A percentile compares a stretch with the other conserved stretches of the same genome.
Evolutionary conservation across 305 asterid species (phyloP).

Genomic region (Fraxinus floribunda): DNA sequence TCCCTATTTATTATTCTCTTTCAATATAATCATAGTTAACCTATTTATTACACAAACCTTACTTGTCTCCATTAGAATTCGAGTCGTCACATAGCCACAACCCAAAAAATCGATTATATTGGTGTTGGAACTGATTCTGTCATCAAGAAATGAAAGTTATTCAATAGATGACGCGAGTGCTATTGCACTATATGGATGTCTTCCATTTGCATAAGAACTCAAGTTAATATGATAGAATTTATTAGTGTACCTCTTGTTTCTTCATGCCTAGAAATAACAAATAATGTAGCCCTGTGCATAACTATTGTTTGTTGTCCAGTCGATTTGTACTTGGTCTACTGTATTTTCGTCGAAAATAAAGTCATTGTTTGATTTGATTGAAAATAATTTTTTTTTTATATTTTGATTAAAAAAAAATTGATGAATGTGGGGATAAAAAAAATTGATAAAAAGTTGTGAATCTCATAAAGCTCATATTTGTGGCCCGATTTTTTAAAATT

Average conservation of each 20-base stretch:
- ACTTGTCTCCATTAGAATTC: background rate
- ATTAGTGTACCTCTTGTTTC: background rate
- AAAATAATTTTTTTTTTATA: too few relatives aligned
- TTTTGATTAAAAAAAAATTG: too few relatives aligned
- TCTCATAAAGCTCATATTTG: background rate
- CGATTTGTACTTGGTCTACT: background rate
- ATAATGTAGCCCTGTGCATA: background rate
- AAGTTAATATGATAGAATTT: too few relatives aligned
- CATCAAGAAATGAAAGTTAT: background rate
- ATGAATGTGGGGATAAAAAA: too few relatives aligned
- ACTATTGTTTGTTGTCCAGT: background rate
- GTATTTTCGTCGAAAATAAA: background rate
- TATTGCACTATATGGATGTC: background rate
- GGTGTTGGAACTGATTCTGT: background rate
- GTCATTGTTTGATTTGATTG: too few relatives aligned
- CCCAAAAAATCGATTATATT: background rate
- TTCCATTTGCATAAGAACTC: background rate
- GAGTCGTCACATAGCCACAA: background rate
- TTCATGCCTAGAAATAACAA: background rate
- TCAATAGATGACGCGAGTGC: background rate
- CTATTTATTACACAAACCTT: background rate
- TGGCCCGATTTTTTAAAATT: background rate
- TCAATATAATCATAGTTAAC: background rate
- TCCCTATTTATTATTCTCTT: background rate
- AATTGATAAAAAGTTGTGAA: background rate